A percentile compares a stretch with the other conserved stretches of the same genome.
Evolutionary conservation across 257 asterid species (phyloP).

Genomic region (Solanum pimpinellifolium): DNA sequence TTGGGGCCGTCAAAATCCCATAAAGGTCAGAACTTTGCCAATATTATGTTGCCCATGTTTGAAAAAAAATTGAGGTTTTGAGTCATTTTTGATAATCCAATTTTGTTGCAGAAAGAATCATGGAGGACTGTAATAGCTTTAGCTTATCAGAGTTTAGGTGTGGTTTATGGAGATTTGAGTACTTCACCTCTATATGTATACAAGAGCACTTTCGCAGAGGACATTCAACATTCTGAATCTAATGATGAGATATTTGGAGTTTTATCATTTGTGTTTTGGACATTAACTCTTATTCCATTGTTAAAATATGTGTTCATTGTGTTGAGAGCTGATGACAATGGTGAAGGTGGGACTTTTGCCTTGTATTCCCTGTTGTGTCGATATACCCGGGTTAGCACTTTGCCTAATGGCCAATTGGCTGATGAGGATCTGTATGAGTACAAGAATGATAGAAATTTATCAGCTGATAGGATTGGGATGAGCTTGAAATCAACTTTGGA

Average conservation of each 20-base stretch:
- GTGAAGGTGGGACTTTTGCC: slow-evolving; percentile 98
- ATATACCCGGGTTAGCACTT: slow-evolving; percentile 63
- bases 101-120: slow-evolving; percentile 55
- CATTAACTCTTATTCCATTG: slow-evolving; percentile 75
- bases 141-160: slow-evolving; percentile 94
- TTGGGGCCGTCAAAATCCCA: slow-evolving; percentile 33
- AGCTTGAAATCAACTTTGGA: slow-evolving; percentile 69
- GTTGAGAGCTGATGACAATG: slow-evolving; percentile 88
- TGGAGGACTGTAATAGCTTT: slow-evolving; percentile 76
- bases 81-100: background rate
- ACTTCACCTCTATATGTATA: slow-evolving; percentile 93
- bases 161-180: slow-evolving; percentile 93
- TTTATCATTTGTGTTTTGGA: slow-evolving; percentile 84
- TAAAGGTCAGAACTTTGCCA: slow-evolving; percentile 50
- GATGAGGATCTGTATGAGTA: slow-evolving; percentile 83
- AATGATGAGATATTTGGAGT: slow-evolving; percentile 92
- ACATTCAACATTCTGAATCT: slow-evolving; percentile 75
- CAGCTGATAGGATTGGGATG: slow-evolving; percentile 37
- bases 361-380: slow-evolving; percentile 79
- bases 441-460: slow-evolving; percentile 42
- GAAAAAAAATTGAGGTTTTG: background rate
- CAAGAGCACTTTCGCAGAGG: slow-evolving; percentile 97
- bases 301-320: slow-evolving; percentile 82
- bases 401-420: slow-evolving; percentile 93
- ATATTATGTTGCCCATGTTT: background rate